Evolutionary conservation across 805 yeast species (phyloP).

Genomic region (Candida maesae): DNA sequence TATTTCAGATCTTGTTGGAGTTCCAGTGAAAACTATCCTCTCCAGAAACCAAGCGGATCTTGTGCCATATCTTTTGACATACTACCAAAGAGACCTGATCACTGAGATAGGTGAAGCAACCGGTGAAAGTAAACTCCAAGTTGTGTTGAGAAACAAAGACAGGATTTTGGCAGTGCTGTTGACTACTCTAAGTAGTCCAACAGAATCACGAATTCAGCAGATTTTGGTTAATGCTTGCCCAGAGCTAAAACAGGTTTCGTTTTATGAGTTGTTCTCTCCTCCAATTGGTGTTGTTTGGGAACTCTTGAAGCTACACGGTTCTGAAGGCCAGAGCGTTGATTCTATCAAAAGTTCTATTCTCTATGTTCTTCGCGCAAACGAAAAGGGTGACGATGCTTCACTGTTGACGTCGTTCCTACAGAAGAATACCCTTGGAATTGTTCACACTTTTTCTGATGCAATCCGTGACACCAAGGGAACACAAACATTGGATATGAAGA

Average conservation of each 20-base stretch:
- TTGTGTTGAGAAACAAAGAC: slow-evolving; percentile 47
- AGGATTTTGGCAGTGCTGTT: slow-evolving; percentile 56
- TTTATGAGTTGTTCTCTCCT: slow-evolving; percentile 26
- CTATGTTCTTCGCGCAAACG: slow-evolving; percentile 32
- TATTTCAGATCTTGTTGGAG: slow-evolving; percentile 62
- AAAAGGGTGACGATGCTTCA: slow-evolving; percentile 5
- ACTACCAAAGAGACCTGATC: slow-evolving; percentile 59
- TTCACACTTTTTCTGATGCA: slow-evolving; percentile 74
- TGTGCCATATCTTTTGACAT: slow-evolving; percentile 70
- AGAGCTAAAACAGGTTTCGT: slow-evolving; percentile 33
- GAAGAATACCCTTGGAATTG: slow-evolving; percentile 65
- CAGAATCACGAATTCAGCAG: slow-evolving; percentile 46
- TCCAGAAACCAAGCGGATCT: slow-evolving; percentile 68
- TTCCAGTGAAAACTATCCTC: slow-evolving; percentile 58
- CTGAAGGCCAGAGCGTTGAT: slow-evolving; percentile 30
- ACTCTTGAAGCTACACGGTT: slow-evolving; percentile 39
- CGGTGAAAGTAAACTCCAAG: slow-evolving; percentile 40
- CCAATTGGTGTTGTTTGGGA: slow-evolving; percentile 36
- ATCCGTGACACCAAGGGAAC: slow-evolving; percentile 71
- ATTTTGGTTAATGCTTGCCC: slow-evolving; percentile 53
- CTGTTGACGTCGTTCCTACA: slow-evolving; percentile 42
- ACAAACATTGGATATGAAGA: slow-evolving; percentile 68
- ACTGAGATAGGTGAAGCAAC: slow-evolving; percentile 52
- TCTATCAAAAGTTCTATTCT: slow-evolving; percentile 37
- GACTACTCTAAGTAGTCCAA: slow-evolving; percentile 45